Base-by-base conservation (phyloP, 1,284 basidiomycete species). In the Marasmius tenuissimus region DNA sequence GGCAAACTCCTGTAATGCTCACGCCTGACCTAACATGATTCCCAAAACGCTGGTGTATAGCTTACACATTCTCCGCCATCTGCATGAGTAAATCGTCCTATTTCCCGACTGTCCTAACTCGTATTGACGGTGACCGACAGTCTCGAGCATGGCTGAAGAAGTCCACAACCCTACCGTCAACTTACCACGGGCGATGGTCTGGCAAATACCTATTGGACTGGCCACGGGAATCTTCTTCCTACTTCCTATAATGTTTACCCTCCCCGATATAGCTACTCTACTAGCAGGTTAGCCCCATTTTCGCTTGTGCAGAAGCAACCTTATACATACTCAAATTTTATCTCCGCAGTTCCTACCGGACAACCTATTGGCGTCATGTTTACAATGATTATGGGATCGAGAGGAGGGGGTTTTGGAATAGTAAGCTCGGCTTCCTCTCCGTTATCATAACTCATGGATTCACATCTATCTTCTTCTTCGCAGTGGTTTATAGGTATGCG, bases 311-410 rank as follows among this genome's bases (percentile, higher is more conserved):
- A 39, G 10, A 20, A 7, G 18, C 40, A 12, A 4, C 27, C 45
- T n/a, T 9, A 27, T 33, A 4, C 20, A 27, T 33, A 4, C 20
- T 52, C 50, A 55, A 34, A 38, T 45, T 59, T 45, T 37, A 54
- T 50, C 39, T 5, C 60, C 40, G 9, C 60, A 85, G 83, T 85
- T 0, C 69, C 80, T 11, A 82, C 85, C 6, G 89, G 89, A 1
- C 84, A 91, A 59, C 83, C 91, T 0, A 78, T 90, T 18, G 86
- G 83, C 1, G 76, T 88, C 37, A 82, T 91, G 74, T 89, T 88
- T 67, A 83, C 88, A 53, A 79, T 89, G 1, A 81, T 85, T 10
- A 83, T 85, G 84, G 84, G 83, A 4, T 87, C 80, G 20, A 78
- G 78, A 45, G 83, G 78, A 0, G 89, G 88, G 10, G 86, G 89